These are phyloP conservation scores for Phytophthora multivora DNA, from an alignment of 352 stramenopile species.

Conservation along the genomic window DNA sequence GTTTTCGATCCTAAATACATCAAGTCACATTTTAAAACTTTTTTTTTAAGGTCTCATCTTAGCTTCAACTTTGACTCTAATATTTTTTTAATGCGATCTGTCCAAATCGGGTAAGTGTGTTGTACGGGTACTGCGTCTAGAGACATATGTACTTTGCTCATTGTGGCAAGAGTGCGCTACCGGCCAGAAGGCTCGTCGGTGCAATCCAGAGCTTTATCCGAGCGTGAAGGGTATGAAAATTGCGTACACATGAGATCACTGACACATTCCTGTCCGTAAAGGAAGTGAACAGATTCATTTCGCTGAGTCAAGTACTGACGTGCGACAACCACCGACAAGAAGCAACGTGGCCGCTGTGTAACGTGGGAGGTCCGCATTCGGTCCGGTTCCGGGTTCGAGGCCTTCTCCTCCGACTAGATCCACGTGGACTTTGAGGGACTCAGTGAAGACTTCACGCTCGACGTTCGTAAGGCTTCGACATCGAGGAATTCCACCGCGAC, in stretches of 20 bases:
- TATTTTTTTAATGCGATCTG: too few species aligned
- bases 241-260: conserved; percentile 16
- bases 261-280: conserved; percentile 8
- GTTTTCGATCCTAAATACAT: too few species aligned
- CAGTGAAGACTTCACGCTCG: background rate
- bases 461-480: conserved; percentile 1
- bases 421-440: conserved; percentile 1
- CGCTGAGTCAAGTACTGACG: conserved; percentile 3
- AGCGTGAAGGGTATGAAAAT: conserved; percentile 5
- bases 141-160: too few species aligned
- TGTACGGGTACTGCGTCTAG: too few species aligned
- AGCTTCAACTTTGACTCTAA: too few species aligned
- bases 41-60: too few species aligned
- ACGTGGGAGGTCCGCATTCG: background rate
- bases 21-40: too few species aligned
- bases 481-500: background rate
- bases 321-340: conserved; percentile 5
- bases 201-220: conserved; percentile 2
- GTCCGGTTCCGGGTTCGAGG: background rate
- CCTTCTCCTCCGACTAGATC: conserved; percentile 4
- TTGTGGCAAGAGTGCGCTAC: too few species aligned
- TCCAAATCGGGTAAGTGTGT: too few species aligned
- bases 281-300: conserved; percentile 1
- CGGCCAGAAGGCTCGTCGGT: too few species aligned
- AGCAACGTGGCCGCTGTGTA: background rate